These are phyloP conservation scores for Sechiopsis laciniata DNA, from an alignment of 306 rosid genomes.

Conservation along the genomic window DNA sequence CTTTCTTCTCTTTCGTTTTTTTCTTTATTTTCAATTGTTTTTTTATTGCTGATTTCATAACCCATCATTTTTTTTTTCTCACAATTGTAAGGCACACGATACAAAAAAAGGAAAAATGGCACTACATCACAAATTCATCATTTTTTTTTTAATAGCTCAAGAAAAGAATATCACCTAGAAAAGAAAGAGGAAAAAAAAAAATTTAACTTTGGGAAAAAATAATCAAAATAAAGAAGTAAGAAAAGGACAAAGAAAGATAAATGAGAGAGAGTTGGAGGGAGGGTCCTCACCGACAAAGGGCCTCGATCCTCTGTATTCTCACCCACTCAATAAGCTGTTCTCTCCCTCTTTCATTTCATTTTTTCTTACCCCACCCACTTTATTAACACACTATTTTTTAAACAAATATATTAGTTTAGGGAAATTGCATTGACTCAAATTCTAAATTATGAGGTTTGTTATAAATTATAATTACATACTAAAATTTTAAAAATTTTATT, in stretches of 20 bases:
- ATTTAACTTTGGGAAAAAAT: not conserved
- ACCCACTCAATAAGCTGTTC: conserved; percentile 21
- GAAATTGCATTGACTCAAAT: too few relatives aligned
- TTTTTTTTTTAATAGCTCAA: not conserved
- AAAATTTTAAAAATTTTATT: too few relatives aligned
- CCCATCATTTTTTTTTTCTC: too few relatives aligned
- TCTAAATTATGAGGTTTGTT: too few relatives aligned
- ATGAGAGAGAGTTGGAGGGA: not conserved
- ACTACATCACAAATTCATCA: not conserved
- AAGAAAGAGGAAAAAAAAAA: not conserved
- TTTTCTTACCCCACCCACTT: conserved; percentile 14
- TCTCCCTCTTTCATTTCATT: conserved; percentile 10
- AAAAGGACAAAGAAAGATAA: not conserved
- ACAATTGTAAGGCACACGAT: not conserved
- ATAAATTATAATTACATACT: too few relatives aligned
- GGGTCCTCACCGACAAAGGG: not conserved
- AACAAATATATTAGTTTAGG: too few relatives aligned
- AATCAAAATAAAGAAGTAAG: not conserved
- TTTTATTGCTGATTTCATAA: too few relatives aligned
- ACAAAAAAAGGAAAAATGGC: too few relatives aligned
- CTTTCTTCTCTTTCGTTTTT: too few relatives aligned
- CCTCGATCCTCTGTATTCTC: not conserved
- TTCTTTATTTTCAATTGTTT: too few relatives aligned
- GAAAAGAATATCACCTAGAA: not conserved
- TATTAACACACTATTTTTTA: not conserved